Evolutionary conservation across 805 yeast species (phyloP).

Genomic region (Diddensiella santjacobensis): DNA sequence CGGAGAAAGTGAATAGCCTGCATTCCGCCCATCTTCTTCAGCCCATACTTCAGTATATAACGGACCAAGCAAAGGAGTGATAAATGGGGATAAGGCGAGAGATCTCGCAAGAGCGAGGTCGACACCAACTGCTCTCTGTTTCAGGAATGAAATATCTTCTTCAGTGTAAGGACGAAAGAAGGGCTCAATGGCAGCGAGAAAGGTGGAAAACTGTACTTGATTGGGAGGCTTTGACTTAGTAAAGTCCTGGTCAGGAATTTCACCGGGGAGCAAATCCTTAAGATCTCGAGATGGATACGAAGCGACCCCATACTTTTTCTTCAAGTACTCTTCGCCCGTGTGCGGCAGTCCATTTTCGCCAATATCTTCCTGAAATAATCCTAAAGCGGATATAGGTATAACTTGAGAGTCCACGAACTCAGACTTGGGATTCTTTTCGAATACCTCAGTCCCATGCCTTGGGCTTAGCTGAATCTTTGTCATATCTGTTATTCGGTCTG

Average conservation of each 20-base stretch:
- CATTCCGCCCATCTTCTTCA: conserved; percentile 66
- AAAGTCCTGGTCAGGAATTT: conserved; percentile 80
- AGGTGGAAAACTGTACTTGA: conserved; percentile 89
- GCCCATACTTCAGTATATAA: conserved; percentile 82
- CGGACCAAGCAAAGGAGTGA: conserved; percentile 83
- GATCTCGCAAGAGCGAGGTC: conserved; percentile 31
- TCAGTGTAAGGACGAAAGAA: conserved; percentile 73
- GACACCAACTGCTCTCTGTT: conserved; percentile 49
- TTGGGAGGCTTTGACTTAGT: conserved; percentile 79
- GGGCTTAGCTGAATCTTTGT: background rate
- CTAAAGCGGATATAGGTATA: conserved; percentile 56
- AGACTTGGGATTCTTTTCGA: conserved; percentile 61
- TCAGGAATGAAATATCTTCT: conserved; percentile 75
- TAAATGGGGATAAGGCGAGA: conserved; percentile 49
- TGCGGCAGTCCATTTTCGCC: conserved; percentile 50
- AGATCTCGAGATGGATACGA: conserved; percentile 83
- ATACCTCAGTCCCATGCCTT: background rate
- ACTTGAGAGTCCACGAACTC: conserved; percentile 72
- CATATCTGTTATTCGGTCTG: background rate
- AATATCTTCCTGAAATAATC: conserved; percentile 52
- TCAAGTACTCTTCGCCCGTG: conserved; percentile 70
- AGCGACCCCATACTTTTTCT: conserved; percentile 79
- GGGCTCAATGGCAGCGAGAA: conserved; percentile 79
- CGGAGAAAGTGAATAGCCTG: conserved; percentile 41
- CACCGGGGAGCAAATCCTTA: conserved; percentile 76